Base-by-base conservation (phyloP, 345 rosid genomes). In the Citrus cavaleriei region DNA sequence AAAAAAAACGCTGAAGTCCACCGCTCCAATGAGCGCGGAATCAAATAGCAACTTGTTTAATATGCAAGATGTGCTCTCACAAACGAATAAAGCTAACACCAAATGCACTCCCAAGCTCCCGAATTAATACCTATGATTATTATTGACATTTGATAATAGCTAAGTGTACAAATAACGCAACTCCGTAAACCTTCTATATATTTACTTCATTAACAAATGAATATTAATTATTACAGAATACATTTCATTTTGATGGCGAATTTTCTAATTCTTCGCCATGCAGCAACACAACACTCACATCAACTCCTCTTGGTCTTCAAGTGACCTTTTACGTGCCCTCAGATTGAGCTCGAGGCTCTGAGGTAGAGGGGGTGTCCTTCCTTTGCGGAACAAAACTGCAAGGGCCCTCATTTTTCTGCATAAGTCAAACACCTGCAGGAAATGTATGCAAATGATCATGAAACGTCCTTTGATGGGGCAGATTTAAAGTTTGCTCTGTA, bases 301-400 rank as follows among this genome's bases (percentile, higher is more conserved):
- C 75, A 72, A 28, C 81, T 81, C 92, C 70, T 85, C 90, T 42
- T 89, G 90, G 82, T 94, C 97, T 87, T 96, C 98, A 7, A 93
- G 95, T 77, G 98, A 94, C 68, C 98, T 90, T 76, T 91, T 91
- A 7, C 96, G 97, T 35, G 99, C 97, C 80, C 84, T 87, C 79
- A 94, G 88, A 86, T 91, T 94, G 42, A 88, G 97, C 88, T 94
- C 98, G 2, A 93, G 90, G 78, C 95, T 89, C 80, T 89, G 96
- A 51, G 98, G 96, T 63, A 90, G 70, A 12, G 98, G 99, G 19
- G 98, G 99, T 24, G 89, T 93, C 81, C 95, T 91, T 46, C 99
- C 98, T 46, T 92, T 79, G 6, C 99, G 90, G 81, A 93, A 93
- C 63, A 92, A 86, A 70, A 93, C 98, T 2, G 97, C 96, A 24